phyloP scores from a whole-genome alignment of 2,329 filamentous ascomycete species.

The Mariannaea elegans region DNA sequence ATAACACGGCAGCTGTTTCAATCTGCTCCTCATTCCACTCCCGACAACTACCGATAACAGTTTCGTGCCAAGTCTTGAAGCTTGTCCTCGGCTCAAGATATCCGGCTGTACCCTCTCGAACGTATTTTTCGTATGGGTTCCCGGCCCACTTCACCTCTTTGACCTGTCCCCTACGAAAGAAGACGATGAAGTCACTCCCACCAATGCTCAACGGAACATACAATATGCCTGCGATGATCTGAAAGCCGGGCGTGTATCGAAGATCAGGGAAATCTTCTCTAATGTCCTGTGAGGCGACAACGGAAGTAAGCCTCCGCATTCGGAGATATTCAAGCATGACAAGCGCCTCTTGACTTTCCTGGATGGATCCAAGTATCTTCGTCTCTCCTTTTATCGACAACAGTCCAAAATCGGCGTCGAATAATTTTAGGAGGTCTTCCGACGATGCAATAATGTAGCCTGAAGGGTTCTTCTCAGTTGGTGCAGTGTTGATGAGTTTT shows the following conservation, averaged over 20 bases:
- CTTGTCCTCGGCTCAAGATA: conserved; percentile 82
- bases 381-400: conserved; percentile 89
- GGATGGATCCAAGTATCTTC: conserved; percentile 79
- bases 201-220: conserved; percentile 81
- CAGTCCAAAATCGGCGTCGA: conserved; percentile 87
- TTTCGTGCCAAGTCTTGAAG: conserved; percentile 85
- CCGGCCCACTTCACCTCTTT: conserved; percentile 87
- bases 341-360: conserved; percentile 82
- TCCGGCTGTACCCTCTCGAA: conserved; percentile 75
- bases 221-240: conserved; percentile 78
- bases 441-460: conserved; percentile 92
- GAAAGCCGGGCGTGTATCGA: conserved; percentile 80
- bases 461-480: conserved; percentile 82
- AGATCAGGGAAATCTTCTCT: conserved; percentile 82
- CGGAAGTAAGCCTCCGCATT: conserved; percentile 76
- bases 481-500: conserved; percentile 87
- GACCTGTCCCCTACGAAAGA: conserved; percentile 81
- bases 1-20: conserved; percentile 87
- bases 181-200: conserved; percentile 87
- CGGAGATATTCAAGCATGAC: conserved; percentile 87
- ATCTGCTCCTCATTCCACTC: conserved; percentile 92
- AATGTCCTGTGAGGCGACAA: conserved; percentile 82
- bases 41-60: conserved; percentile 79
- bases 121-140: conserved; percentile 83
- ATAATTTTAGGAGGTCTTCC: conserved; percentile 83